Evolutionary conservation across 129 eudicot species (phyloP), one percentile per base, ranked within the genome.

Genomic region (Cynara cardunculus): DNA sequence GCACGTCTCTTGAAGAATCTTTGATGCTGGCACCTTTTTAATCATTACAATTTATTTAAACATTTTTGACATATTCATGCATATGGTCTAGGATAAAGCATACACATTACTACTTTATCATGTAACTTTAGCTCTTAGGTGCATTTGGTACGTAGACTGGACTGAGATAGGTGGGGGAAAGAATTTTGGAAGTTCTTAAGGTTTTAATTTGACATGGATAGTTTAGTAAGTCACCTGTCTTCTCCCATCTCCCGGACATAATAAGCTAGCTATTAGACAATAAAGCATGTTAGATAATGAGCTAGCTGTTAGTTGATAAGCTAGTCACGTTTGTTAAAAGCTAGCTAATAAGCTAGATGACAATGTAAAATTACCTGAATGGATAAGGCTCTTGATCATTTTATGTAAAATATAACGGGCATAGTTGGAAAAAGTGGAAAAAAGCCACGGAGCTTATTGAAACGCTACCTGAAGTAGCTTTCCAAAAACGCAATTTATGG

Each of bases 1-100:
- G 74, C 97, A 88, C 6, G 89, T 85, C 84, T 88, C 89, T 85
- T 81, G 78, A 72, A 91, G 78, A 69, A 86, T 81, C 82, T 88
- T 78, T 71, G 89, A 30, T 82, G 89, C 84, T 30, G 91, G 19
- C 76, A 71, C 88, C 87, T 89, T 21, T 41, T 46, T 76, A 72
- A 76, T 76, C 25, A 76, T 56, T 76, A 25, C 13, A 9, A 59
- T n/a, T n/a, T 31, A 30, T 25, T 18, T 19, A 70, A 49, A 44
- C 66, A 37, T 32, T 70, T 69, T 25, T 21, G 11, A 69, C 27
- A 30, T 74, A 9, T 74, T 24, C 19, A 27, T 28, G 62, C 67
- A 46, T 26, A 74, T 74, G 37, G 24, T 56, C 65, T 56, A 56
- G 65, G 7, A 56, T 56, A 56, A 56, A 56, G 65, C 65, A 56